A percentile compares a stretch with the other conserved stretches of the same genome.
These are phyloP conservation scores for Salicornia ramosissima DNA, from an alignment of 148 eudicot species.

Conservation along the genomic window DNA sequence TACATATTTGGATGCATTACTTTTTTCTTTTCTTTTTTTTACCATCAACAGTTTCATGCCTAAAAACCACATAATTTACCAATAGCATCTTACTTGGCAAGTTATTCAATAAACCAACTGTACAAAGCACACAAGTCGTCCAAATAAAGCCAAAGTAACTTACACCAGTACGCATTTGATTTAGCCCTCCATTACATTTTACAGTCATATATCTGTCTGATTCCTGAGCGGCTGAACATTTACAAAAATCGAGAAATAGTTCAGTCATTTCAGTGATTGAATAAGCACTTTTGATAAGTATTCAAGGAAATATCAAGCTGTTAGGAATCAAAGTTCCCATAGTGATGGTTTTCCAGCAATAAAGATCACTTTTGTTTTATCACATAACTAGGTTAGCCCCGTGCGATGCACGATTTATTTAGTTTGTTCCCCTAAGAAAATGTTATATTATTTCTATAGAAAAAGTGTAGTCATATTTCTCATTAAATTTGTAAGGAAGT, in stretches of 20 bases:
- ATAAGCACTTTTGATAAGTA: not conserved
- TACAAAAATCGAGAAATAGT: slow-evolving; percentile 9
- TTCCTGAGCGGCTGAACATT: slow-evolving; percentile 44
- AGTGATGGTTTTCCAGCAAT: not conserved
- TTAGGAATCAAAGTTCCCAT: not conserved
- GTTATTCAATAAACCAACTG: too few relatives aligned
- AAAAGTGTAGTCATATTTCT: too few relatives aligned
- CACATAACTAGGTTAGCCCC: not conserved
- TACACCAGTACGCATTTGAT: slow-evolving; percentile 97
- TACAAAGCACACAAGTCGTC: not conserved
- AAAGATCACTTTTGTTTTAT: not conserved
- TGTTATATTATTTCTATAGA: too few relatives aligned
- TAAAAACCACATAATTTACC: too few relatives aligned
- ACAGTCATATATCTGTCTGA: slow-evolving; percentile 70
- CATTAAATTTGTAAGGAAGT: too few relatives aligned
- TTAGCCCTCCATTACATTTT: slow-evolving; percentile 80
- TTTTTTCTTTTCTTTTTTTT: too few relatives aligned
- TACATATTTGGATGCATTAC: too few relatives aligned
- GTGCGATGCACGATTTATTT: too few relatives aligned
- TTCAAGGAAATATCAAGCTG: not conserved
- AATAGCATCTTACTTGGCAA: too few relatives aligned
- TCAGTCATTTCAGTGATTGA: slow-evolving; percentile 8
- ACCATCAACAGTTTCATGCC: too few relatives aligned
- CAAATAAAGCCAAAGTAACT: slow-evolving; percentile 29
- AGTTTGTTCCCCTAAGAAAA: too few relatives aligned